Conservation (phyloP, 2,329 filamentous ascomycete genomes). For the Geosmithia morbida region DNA sequence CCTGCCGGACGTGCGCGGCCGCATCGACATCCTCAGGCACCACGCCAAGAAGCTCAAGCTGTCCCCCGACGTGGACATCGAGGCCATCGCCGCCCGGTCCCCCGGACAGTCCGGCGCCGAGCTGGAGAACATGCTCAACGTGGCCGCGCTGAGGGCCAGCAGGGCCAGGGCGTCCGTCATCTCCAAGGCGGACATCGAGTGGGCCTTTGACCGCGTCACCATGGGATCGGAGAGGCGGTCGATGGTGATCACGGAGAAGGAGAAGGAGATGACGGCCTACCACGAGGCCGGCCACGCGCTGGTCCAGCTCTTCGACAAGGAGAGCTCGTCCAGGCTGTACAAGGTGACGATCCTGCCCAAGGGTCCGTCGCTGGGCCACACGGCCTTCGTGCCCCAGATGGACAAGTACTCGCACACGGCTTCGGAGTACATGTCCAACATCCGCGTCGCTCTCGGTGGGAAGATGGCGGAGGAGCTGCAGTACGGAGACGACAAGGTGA, state of each 20-base stretch:
- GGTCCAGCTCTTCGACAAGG: constrained; percentile 65
- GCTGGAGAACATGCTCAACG: constrained; percentile 91
- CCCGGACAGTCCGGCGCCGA: constrained; percentile 91
- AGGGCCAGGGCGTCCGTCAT: constrained; percentile 68
- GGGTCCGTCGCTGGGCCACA: constrained; percentile 74
- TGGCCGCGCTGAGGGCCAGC: constrained; percentile 88
- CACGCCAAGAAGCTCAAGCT: constrained; percentile 87
- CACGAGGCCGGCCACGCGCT: constrained; percentile 94
- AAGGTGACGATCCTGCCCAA: constrained; percentile 96
- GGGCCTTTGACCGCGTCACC: constrained; percentile 95
- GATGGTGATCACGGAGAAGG: constrained; percentile 80
- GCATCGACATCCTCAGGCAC: constrained; percentile 84
- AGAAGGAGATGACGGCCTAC: constrained; percentile 92
- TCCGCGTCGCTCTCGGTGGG: constrained; percentile 72
- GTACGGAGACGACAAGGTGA: constrained; percentile 83
- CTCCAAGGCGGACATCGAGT: constrained; percentile 71
- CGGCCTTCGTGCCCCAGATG: constrained; percentile 76
- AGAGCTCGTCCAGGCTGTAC: constrained; percentile 66
- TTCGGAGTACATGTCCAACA: constrained; percentile 64
- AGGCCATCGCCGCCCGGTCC: constrained; percentile 73
- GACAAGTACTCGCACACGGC: constrained; percentile 86
- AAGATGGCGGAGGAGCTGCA: constrained; percentile 86
- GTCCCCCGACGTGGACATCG: constrained; percentile 65
- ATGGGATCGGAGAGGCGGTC: constrained; percentile 91
- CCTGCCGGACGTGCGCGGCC: constrained; percentile 83